Evolutionary conservation across 805 yeast species (phyloP).

Genomic region (Pichia exigua): DNA sequence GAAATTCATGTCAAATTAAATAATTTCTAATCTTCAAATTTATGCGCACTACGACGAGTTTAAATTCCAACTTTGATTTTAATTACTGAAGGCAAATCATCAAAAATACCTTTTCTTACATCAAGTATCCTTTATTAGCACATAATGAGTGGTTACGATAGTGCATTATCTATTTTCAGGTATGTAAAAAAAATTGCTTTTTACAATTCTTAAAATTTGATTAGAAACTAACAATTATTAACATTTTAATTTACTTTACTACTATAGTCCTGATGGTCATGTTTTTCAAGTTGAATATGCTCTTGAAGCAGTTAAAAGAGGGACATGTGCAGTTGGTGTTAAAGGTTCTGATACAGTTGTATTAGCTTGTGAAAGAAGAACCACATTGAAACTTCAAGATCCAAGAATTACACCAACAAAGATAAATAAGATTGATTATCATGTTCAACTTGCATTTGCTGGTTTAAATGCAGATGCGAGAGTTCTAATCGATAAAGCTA

Average conservation of each 20-base stretch:
- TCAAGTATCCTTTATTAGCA: not conserved
- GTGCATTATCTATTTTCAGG: slow-evolving; percentile 96
- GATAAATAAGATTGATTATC: slow-evolving; percentile 85
- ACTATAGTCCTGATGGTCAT: slow-evolving; percentile 87
- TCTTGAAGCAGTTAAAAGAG: slow-evolving; percentile 94
- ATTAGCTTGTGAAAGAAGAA: slow-evolving; percentile 93
- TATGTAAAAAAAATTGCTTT: slow-evolving; percentile 32
- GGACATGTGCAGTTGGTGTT: slow-evolving; percentile 96
- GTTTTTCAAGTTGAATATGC: slow-evolving; percentile 99
- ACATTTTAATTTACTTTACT: not conserved
- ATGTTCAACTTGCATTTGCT: slow-evolving; percentile 88
- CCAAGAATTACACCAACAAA: slow-evolving; percentile 94
- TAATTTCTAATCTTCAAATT: not conserved
- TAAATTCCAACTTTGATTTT: not conserved
- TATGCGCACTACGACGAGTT: not conserved
- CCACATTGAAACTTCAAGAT: slow-evolving; percentile 91
- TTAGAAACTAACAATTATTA: not conserved
- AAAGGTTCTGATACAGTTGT: slow-evolving; percentile 87
- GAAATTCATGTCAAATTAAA: not conserved
- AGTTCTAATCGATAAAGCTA: slow-evolving; percentile 86
- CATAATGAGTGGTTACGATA: slow-evolving; percentile 95
- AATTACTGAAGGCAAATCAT: not conserved
- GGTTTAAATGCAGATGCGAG: slow-evolving; percentile 99
- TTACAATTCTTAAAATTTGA: not conserved
- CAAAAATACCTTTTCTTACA: not conserved